Evolutionary conservation across 441 rosid species (phyloP).

Genomic region (Eutrema salsugineum): DNA sequence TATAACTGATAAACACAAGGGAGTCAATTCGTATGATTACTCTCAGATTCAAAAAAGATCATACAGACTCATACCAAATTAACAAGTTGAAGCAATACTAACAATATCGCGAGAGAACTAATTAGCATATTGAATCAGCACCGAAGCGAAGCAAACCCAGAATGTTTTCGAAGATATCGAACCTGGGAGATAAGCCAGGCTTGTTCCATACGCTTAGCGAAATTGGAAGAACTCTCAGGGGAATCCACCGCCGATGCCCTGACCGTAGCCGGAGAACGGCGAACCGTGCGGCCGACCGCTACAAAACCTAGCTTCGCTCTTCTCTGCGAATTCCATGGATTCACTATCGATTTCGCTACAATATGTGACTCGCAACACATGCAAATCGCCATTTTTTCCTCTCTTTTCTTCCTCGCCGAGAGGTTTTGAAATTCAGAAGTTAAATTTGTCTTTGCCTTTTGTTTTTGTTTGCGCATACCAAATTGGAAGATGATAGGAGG

Average conservation of each 20-base stretch:
- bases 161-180: not conserved
- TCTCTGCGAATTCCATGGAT: constrained; percentile 15
- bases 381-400: constrained; percentile 18
- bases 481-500: not conserved
- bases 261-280: constrained; percentile 12
- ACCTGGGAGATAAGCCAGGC: constrained; percentile 94
- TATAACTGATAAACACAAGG: not conserved
- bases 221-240: constrained; percentile 64
- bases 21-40: not conserved
- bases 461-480: not conserved
- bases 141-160: not conserved
- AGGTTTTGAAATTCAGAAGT: not conserved
- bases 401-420: not conserved
- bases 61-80: not conserved
- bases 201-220: constrained; percentile 74
- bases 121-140: not conserved
- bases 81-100: not conserved
- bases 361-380: constrained; percentile 32
- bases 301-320: constrained; percentile 22
- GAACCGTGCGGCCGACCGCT: not conserved
- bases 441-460: not conserved
- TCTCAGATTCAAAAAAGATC: not conserved
- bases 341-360: constrained; percentile 19
- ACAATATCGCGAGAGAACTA: not conserved
- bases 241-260: constrained; percentile 75